These are phyloP conservation scores for Cordyceps pruinosa DNA, from an alignment of 2,329 filamentous ascomycete genomes.

Conservation along the genomic window DNA sequence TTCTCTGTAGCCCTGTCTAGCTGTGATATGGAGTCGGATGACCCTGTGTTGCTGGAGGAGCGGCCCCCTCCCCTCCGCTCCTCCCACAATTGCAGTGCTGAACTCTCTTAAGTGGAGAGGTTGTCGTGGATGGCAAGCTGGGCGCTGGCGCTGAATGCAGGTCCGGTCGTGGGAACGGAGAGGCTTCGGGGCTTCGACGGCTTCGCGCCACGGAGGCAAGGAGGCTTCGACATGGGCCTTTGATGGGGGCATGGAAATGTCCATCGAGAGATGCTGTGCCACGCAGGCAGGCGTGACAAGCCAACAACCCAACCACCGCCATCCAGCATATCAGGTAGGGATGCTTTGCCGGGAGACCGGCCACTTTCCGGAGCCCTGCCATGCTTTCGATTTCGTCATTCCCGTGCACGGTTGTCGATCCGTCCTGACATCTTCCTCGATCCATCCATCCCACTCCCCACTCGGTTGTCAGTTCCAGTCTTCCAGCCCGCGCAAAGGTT, in stretches of 20 bases:
- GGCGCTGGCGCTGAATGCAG: too few species aligned
- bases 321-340: background rate
- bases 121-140: background rate
- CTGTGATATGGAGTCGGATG: slow-evolving; percentile 4
- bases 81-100: background rate
- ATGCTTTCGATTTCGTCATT: background rate
- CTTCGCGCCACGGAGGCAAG: background rate
- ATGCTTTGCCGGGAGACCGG: background rate
- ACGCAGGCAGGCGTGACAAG: too few species aligned
- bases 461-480: background rate
- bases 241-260: background rate
- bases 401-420: slow-evolving; percentile 3
- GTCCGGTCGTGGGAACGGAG: too few species aligned
- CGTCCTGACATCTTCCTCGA: slow-evolving; percentile 4
- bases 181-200: too few species aligned
- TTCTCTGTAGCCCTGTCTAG: slow-evolving; percentile 4
- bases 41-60: background rate
- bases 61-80: slow-evolving; percentile 1
- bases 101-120: slow-evolving; percentile 2
- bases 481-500: background rate
- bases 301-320: too few species aligned
- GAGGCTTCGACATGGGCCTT: background rate
- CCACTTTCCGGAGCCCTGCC: background rate
- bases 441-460: background rate
- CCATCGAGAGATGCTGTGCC: background rate